Conservation (phyloP, 2,329 filamentous ascomycete genomes). For the Harringtonia lauricola region DNA sequence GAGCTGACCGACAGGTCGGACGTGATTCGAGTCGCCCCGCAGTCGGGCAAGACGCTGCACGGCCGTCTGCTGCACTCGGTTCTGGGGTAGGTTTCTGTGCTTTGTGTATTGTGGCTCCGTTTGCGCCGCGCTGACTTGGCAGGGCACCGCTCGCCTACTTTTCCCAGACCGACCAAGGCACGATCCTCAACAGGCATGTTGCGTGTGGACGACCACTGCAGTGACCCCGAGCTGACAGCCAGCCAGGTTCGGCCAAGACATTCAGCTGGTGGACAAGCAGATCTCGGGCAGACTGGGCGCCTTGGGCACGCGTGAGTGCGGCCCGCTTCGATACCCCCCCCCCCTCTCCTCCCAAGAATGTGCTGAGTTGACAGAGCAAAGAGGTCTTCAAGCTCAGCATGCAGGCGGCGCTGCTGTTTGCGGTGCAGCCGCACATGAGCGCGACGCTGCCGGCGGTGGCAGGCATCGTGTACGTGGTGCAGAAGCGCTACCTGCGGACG, state of each 20-base stretch:
- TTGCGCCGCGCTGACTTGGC: not conserved
- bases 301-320: conserved; percentile 22
- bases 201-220: conserved; percentile 1
- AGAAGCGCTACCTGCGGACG: conserved; percentile 41
- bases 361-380: conserved; percentile 10
- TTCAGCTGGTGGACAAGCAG: conserved; percentile 30
- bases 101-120: not conserved
- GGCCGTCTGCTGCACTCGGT: conserved; percentile 20
- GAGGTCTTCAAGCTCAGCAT: conserved; percentile 27
- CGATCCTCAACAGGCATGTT: conserved; percentile 27
- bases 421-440: conserved; percentile 32
- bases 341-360: not conserved
- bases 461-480: conserved; percentile 30
- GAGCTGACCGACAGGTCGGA: conserved; percentile 16
- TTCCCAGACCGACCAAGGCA: conserved; percentile 26
- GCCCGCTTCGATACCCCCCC: too few relatives aligned
- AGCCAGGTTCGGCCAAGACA: conserved; percentile 30
- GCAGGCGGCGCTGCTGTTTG: conserved; percentile 33
- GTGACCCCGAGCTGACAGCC: too few relatives aligned
- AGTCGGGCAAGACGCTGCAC: conserved; percentile 23
- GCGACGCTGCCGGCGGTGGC: conserved; percentile 33
- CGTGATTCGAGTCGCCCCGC: conserved; percentile 22
- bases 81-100: conserved; percentile 11
- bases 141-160: conserved; percentile 30
- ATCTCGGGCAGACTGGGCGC: conserved; percentile 24